Conservation (phyloP, 2,329 filamentous ascomycete genomes). For the Talaromyces albobiverticillius region DNA sequence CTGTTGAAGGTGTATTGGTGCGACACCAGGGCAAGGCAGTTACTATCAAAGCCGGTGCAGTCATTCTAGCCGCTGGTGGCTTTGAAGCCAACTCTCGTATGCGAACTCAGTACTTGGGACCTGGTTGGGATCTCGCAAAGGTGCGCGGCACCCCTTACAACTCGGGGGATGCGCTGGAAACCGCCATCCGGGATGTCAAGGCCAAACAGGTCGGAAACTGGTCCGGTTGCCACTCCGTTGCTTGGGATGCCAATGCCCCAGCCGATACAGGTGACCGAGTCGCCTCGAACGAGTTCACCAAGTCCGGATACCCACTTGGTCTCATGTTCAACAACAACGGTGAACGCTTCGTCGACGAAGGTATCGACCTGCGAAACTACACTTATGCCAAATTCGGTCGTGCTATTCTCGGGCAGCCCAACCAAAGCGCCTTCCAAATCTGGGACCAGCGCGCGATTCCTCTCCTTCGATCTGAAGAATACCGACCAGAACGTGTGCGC, state of each 20-base stretch:
- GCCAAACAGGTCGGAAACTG: constrained; percentile 58
- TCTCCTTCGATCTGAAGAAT: constrained; percentile 62
- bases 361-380: constrained; percentile 62
- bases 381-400: constrained; percentile 66
- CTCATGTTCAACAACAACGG: constrained; percentile 62
- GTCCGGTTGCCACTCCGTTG: constrained; percentile 63
- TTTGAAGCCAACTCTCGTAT: constrained; percentile 62
- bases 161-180: constrained; percentile 56
- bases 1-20: constrained; percentile 22
- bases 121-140: constrained; percentile 60
- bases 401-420: constrained; percentile 59
- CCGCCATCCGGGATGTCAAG: constrained; percentile 50
- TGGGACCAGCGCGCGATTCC: constrained; percentile 56
- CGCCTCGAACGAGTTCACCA: constrained; percentile 66
- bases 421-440: constrained; percentile 60
- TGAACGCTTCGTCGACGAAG: constrained; percentile 64
- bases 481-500: constrained; percentile 56
- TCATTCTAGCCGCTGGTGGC: constrained; percentile 52
- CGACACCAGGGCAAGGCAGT: constrained; percentile 13
- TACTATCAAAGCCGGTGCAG: constrained; percentile 21
- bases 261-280: constrained; percentile 54
- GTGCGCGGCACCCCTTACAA: constrained; percentile 66
- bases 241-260: constrained; percentile 63
- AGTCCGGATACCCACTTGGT: constrained; percentile 66
- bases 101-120: constrained; percentile 55